Percentiles rank a stretch among this genome's conserved stretches.
Evolutionary conservation across 805 yeast genomes (phyloP).

Genomic region (Isabelozyma heimii): DNA sequence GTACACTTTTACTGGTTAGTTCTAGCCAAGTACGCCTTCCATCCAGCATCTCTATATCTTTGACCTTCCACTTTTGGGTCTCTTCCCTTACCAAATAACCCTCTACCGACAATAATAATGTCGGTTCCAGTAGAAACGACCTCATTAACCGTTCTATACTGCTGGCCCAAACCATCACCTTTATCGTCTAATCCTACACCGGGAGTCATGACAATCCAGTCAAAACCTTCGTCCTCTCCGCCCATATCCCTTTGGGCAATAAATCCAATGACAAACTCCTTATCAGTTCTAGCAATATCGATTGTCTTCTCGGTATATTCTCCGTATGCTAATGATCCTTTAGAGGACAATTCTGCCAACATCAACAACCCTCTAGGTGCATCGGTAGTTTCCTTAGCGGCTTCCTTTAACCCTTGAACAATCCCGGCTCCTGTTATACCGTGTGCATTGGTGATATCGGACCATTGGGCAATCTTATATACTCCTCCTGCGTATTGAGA

Average conservation of each 20-base stretch:
- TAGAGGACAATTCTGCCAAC: conserved; percentile 93
- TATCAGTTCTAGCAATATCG: conserved; percentile 84
- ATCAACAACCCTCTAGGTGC: conserved; percentile 89
- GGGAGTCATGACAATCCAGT: conserved; percentile 96
- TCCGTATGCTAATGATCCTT: conserved; percentile 91
- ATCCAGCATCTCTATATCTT: conserved; percentile 89
- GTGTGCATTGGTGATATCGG: conserved; percentile 96
- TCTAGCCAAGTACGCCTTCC: conserved; percentile 77
- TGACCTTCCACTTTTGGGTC: conserved; percentile 85
- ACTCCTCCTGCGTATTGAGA: conserved; percentile 90
- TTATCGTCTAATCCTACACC: conserved; percentile 98
- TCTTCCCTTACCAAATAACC: conserved; percentile 90
- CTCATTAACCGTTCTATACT: conserved; percentile 86
- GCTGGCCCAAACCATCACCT: conserved; percentile 95
- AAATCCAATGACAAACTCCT: conserved; percentile 91
- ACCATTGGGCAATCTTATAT: conserved; percentile 87
- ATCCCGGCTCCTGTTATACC: conserved; percentile 96
- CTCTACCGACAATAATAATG: conserved; percentile 97
- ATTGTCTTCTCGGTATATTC: conserved; percentile 85
- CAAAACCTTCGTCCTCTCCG: conserved; percentile 79
- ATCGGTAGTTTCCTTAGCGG: conserved; percentile 62
- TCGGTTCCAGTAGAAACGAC: conserved; percentile 88
- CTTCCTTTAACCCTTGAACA: conserved; percentile 82
- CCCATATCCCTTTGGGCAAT: conserved; percentile 92
- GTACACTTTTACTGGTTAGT: conserved; percentile 4